Base-by-base conservation (phyloP, 2,329 filamentous ascomycete genomes). In the Penicillium sp. region DNA sequence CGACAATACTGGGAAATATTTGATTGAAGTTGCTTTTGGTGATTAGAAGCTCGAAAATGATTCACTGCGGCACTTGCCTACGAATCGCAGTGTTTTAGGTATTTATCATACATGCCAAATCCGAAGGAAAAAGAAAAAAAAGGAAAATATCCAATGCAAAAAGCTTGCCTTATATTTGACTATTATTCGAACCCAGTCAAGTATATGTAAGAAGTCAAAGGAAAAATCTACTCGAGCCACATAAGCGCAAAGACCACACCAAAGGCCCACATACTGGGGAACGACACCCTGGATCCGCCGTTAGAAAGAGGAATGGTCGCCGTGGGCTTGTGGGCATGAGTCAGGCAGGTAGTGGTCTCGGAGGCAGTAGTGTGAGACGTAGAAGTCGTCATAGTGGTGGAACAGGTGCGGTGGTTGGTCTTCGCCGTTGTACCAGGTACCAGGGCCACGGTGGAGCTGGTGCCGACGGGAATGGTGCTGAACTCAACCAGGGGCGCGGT, bases 401-500 rank as follows among this genome's bases (percentile, higher is more conserved):
- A 31, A 19, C 51, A 27, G n/a, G 44, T 41, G 11, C 44, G 44
- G 22, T 37, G 46, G 46, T 16, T 16, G 9, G 54, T 51, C 14
- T 18, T 51, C 24, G 37, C n/a, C 6, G 22, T 22, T 16, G 18
- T 46, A 18, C 55, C 55, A 24, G 40, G 39, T 2, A 57, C 40
- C 31, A 57, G 27, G 22, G 46, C 49, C 2, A 57, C 55, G 16
- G 24, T 64, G 11, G 65, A 65, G 9, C 64, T 65, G 11, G 66
- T 51, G 18, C 53, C 62, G 11, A 60, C 55, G 6, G 67, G 68
- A 27, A 65, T 65, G 2, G 75, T 77, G 54, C 66, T 69, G 64
- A 78, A 77, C 3, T 58, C 66, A 46, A 79, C 73, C 47, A 74
- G 72, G 2, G 78, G 78, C 27, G 80, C 75, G n/a, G 75, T 77